Conservation (phyloP, 192 early-diverging fungal species). For the Cladochytrium replicatum region DNA sequence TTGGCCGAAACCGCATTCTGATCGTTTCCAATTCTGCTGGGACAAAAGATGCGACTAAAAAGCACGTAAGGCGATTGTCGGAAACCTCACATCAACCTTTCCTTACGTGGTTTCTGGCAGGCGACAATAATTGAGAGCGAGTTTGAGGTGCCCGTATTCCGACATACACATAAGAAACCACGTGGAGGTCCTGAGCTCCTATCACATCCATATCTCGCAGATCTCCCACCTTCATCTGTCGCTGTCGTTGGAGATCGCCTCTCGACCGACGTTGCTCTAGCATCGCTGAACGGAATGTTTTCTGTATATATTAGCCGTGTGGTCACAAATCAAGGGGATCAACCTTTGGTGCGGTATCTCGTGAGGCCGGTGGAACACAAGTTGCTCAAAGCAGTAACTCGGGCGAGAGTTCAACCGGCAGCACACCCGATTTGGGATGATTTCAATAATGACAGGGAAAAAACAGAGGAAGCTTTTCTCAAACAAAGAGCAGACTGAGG, state of each 20-base stretch:
- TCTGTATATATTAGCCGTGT: not conserved
- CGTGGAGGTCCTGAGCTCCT: slow-evolving; percentile 54
- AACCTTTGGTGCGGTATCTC: no score
- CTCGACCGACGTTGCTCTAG: slow-evolving; percentile 75
- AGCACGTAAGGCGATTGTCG: not conserved
- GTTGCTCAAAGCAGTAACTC: no score
- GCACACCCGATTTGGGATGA: no score
- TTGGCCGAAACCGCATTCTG: slow-evolving; percentile 50
- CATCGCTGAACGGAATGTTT: no score
- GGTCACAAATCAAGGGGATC: no score
- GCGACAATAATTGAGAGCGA: no score
- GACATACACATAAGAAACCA: slow-evolving; percentile 59
- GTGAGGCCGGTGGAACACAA: no score
- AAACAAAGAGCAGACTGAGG: no score
- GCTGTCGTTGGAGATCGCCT: slow-evolving; percentile 82
- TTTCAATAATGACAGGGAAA: no score
- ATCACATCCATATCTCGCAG: slow-evolving; percentile 34
- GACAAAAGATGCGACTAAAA: slow-evolving; percentile 44
- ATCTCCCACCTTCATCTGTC: slow-evolving; percentile 31
- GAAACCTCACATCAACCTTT: not conserved
- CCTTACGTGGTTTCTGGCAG: not conserved
- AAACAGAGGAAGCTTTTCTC: no score
- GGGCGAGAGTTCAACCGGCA: no score
- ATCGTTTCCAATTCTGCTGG: slow-evolving; percentile 93
- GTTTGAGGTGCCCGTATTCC: slow-evolving; percentile 6